These are phyloP conservation scores for Mortierella sp. DNA, from an alignment of 371 early-diverging fungal species.

Conservation along the genomic window DNA sequence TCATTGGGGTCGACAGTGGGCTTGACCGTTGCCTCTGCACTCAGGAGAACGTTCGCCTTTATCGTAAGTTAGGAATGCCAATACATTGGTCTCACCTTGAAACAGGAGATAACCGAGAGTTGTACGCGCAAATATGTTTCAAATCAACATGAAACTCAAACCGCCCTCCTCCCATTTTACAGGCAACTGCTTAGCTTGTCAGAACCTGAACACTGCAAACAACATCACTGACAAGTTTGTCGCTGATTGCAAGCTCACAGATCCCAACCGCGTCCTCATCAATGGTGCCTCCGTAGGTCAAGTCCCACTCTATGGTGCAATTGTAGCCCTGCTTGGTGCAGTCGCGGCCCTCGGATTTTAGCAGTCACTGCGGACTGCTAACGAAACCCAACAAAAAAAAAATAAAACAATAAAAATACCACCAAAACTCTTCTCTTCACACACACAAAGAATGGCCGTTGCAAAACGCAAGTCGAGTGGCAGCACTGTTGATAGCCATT, in stretches of 20 bases:
- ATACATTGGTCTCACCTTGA: neutral
- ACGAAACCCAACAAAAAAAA: no score
- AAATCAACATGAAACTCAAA: no score
- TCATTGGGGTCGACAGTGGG: slow-evolving; percentile 26
- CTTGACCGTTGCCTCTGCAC: slow-evolving; percentile 32
- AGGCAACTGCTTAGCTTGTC: slow-evolving; percentile 29
- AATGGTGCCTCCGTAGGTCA: slow-evolving; percentile 11
- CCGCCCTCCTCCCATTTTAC: neutral
- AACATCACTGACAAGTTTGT: slow-evolving; percentile 34
- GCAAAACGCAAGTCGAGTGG: slow-evolving; percentile 45
- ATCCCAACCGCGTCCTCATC: slow-evolving; percentile 12
- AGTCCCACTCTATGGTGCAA: neutral
- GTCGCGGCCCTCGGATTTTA: slow-evolving; percentile 4
- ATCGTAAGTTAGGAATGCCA: slow-evolving; percentile 19
- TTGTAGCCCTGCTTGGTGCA: slow-evolving; percentile 6
- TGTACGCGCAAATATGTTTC: neutral
- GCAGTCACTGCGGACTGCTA: no score
- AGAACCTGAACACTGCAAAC: slow-evolving; percentile 21
- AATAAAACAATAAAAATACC: neutral
- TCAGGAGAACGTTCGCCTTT: slow-evolving; percentile 19
- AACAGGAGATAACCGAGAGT: neutral
- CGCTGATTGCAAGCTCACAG: slow-evolving; percentile 27
- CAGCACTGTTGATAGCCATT: slow-evolving; percentile 33
- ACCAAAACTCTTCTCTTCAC: neutral
- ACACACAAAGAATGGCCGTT: slow-evolving; percentile 39